phyloP scores from a whole-genome alignment of 805 yeast genomes.

The Candida nemodendra region DNA sequence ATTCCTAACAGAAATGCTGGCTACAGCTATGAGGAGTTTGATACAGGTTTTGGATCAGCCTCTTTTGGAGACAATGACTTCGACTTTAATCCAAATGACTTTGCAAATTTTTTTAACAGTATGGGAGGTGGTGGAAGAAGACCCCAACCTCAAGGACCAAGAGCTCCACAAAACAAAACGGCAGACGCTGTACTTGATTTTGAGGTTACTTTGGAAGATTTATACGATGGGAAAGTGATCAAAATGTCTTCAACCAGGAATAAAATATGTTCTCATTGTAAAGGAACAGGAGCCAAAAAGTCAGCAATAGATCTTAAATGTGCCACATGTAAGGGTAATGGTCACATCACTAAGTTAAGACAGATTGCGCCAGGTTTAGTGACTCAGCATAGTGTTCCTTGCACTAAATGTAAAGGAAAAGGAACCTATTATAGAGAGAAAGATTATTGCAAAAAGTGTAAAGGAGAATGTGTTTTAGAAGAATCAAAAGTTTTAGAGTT shows the following conservation, averaged over 20 bases:
- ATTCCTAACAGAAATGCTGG: constrained; percentile 29
- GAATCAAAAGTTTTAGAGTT: constrained; percentile 76
- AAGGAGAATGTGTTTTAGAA: constrained; percentile 58
- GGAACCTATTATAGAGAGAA: constrained; percentile 61
- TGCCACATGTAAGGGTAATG: constrained; percentile 69
- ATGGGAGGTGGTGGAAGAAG: constrained; percentile 25
- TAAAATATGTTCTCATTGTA: constrained; percentile 68
- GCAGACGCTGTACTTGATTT: constrained; percentile 68
- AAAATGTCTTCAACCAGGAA: constrained; percentile 72
- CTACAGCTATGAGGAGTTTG: constrained; percentile 33
- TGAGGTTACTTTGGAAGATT: constrained; percentile 65
- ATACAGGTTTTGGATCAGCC: constrained; percentile 47
- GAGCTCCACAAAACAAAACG: constrained; percentile 37
- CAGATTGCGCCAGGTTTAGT: constrained; percentile 75
- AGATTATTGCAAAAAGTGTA: constrained; percentile 77
- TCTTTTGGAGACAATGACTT: constrained; percentile 37
- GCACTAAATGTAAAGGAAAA: constrained; percentile 68
- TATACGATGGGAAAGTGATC: constrained; percentile 77
- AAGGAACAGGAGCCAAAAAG: constrained; percentile 72
- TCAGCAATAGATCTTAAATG: constrained; percentile 57
- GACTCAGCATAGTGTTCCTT: constrained; percentile 58
- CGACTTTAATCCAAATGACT: constrained; percentile 69
- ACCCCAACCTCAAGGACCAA: constrained; percentile 19
- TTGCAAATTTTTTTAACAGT: constrained; percentile 64
- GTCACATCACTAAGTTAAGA: constrained; percentile 55